A percentile compares a stretch with the other conserved stretches of the same genome.
These are phyloP conservation scores for Malassezia sp. DNA, from an alignment of 1,284 basidiomycete genomes.

Conservation along the genomic window DNA sequence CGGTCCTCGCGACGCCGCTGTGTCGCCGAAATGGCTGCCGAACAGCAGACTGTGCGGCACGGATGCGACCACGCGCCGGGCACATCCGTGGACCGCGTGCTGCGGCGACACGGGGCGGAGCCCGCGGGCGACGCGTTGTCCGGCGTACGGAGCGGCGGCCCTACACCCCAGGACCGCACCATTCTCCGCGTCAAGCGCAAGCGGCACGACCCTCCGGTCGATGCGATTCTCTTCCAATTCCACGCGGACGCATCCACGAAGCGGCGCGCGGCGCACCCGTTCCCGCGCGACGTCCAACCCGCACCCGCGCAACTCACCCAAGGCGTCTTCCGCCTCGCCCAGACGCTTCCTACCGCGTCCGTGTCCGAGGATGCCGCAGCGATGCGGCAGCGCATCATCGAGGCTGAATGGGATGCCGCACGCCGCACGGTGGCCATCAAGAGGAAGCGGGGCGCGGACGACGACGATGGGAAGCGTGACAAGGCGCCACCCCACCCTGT, in stretches of 20 bases:
- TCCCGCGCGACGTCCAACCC: too few species aligned
- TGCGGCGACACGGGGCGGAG: too few species aligned
- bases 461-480: neutral
- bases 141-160: too few species aligned
- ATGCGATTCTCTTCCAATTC: constrained; percentile 30
- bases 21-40: too few species aligned
- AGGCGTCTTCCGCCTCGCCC: constrained; percentile 35
- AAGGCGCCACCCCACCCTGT: neutral
- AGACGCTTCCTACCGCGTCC: constrained; percentile 17
- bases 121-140: too few species aligned
- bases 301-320: too few species aligned
- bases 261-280: too few species aligned
- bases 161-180: too few species aligned
- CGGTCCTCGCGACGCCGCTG: too few species aligned
- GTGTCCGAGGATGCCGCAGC: neutral
- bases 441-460: constrained; percentile 5
- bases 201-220: constrained; percentile 32
- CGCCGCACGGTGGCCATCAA: constrained; percentile 4
- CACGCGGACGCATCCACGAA: neutral
- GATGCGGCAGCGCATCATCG: constrained; percentile 11
- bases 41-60: too few species aligned
- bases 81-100: too few species aligned
- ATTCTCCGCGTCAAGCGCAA: constrained; percentile 42
- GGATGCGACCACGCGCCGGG: too few species aligned
- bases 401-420: constrained; percentile 9